phyloP scores from a whole-genome alignment of 2,329 filamentous ascomycete genomes.

The Ophiocordyceps camponoti-rufipedis region DNA sequence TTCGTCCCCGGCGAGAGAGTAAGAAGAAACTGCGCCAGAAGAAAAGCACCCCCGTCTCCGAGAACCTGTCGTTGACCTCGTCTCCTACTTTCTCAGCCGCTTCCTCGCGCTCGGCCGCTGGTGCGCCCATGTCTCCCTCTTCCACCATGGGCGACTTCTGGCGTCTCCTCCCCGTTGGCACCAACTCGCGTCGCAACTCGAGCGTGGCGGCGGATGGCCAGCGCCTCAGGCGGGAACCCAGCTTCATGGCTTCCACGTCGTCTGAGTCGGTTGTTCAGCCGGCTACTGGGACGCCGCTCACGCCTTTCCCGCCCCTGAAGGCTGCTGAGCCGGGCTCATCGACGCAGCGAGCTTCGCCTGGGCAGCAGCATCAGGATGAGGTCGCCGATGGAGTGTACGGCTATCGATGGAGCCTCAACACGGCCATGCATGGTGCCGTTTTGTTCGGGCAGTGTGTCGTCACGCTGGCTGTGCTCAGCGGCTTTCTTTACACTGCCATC shows the following conservation, averaged over 20 bases:
- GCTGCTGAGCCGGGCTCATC: not conserved
- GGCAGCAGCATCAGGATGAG: slow-evolving; percentile 2
- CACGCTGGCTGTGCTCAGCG: not conserved
- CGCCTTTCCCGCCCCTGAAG: slow-evolving; percentile 10
- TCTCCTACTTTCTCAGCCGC: slow-evolving; percentile 1
- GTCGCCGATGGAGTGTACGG: not conserved
- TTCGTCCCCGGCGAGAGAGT: not conserved
- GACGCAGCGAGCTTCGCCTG: not conserved
- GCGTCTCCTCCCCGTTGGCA: slow-evolving; percentile 1
- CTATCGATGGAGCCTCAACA: not conserved
- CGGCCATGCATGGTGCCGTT: not conserved
- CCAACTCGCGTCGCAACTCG: not conserved
- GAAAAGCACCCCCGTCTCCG: not conserved
- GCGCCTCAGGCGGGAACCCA: not conserved
- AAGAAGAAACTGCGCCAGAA: not conserved
- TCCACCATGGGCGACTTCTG: not conserved
- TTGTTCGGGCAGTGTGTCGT: slow-evolving; percentile 1
- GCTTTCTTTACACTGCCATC: not conserved
- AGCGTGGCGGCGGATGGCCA: not conserved
- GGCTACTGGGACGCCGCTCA: slow-evolving; percentile 6
- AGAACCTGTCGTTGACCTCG: not conserved
- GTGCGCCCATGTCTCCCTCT: not conserved
- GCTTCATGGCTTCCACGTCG: slow-evolving; percentile 1
- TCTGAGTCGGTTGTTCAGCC: slow-evolving; percentile 1
- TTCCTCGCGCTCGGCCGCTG: not conserved